Base-by-base conservation (phyloP, 768 basidiomycete species). In the Mycena indigotica region DNA sequence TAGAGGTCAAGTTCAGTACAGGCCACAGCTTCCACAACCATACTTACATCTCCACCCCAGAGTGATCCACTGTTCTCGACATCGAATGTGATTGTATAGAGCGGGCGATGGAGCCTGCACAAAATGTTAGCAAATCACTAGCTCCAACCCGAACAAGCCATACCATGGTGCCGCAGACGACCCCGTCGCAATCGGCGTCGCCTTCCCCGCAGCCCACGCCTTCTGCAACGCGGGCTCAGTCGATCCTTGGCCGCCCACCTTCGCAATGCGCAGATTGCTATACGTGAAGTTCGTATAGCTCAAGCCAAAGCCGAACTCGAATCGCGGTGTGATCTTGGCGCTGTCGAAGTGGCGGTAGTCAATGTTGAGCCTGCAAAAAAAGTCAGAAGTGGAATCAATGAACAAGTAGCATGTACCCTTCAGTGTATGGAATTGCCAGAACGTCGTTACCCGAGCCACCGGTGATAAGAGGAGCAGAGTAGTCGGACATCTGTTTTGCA, bases 221-320 rank as follows among this genome's bases (percentile, higher is more conserved):
- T 53, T 56, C 39, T 77, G 72, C 55, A 79, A 70, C 25, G 73
- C 68, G 10, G 72, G 70, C 1, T 78, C 66, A 19, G 78, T 71
- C 12, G 75, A 70, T 3, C 70, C 73, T n/a, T 78, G 73, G 17
- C 62, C 56, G 8, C 66, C 52, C 3, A 88, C 69, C 53, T 76
- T 73, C 16, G 67, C 68, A 29, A 91, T 72, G 2, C 75, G 62
- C 12, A 95, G 73, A 28, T 80, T 73, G 40, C 78, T 83, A 69
- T 93, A 95, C 28, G 80, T 71, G 70, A 95, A 98, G 2, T 73
- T 80, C 35, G 95, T 89, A 75, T 97, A 98, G 55, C 86, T 89
- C 66, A 95, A 70, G 0, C 95, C 95, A 68, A 86, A 95, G 4
- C 95, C 95, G 69, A 98, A 98, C 67, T 92, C 91, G 66, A 85